Percentiles rank a stretch among this genome's conserved stretches.
These are phyloP conservation scores for Umbelopsis sp. DNA, from an alignment of 371 early-diverging fungal genomes.

Conservation along the genomic window DNA sequence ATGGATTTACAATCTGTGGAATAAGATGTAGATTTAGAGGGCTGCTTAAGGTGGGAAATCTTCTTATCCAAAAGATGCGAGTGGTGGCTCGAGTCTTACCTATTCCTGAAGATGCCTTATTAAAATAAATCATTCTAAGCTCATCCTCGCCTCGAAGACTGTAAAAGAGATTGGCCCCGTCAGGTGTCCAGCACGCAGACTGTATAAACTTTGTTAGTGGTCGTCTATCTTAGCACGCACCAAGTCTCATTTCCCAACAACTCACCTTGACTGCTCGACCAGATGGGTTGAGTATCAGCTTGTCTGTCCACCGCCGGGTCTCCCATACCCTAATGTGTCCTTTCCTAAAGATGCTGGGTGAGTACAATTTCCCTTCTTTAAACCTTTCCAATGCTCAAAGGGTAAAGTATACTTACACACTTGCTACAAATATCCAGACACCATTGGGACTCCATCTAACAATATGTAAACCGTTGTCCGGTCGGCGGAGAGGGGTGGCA, in stretches of 20 bases:
- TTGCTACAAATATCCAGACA: constrained; percentile 43
- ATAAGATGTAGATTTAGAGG: not conserved
- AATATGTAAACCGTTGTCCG: constrained; percentile 39
- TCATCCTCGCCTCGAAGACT: constrained; percentile 44
- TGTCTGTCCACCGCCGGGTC: constrained; percentile 40
- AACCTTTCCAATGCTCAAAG: not conserved
- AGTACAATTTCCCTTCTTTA: no score
- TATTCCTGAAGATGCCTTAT: constrained; percentile 21
- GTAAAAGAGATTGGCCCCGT: constrained; percentile 39
- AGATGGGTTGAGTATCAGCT: constrained; percentile 37
- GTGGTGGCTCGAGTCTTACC: constrained; percentile 19
- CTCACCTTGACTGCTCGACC: constrained; percentile 47
- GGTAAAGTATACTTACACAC: constrained; percentile 28
- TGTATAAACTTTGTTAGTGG: constrained; percentile 7
- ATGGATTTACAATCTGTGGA: constrained; percentile 6
- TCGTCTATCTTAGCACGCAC: not conserved
- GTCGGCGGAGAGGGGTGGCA: constrained; percentile 36
- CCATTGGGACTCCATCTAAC: constrained; percentile 54
- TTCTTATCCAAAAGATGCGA: no score
- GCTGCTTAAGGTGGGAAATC: not conserved
- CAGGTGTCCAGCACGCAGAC: constrained; percentile 53
- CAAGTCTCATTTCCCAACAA: not conserved
- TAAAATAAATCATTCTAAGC: constrained; percentile 32
- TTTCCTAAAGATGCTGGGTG: constrained; percentile 19
- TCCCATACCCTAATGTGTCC: constrained; percentile 47